These are phyloP conservation scores for Monosporascus sp. DNA, from an alignment of 2,329 filamentous ascomycete species.

Conservation along the genomic window DNA sequence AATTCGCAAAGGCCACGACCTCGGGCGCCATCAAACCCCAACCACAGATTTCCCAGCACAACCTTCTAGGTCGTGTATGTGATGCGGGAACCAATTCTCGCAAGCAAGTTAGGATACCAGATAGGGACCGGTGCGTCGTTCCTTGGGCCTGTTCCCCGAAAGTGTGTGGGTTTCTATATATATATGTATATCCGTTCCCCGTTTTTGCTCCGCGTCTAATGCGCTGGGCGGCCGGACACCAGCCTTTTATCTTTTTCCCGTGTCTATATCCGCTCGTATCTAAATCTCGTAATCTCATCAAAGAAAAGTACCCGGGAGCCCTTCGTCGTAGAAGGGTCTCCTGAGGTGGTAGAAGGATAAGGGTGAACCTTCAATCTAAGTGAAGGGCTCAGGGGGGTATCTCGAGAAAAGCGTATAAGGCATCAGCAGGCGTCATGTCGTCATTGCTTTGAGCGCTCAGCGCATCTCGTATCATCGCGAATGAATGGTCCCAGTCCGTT, in stretches of 20 bases:
- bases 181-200: background rate
- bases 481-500: constrained; percentile 3
- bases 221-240: background rate
- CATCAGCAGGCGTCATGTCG: constrained; percentile 10
- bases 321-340: background rate
- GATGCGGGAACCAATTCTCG: constrained; percentile 6
- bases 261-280: background rate
- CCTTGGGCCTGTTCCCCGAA: background rate
- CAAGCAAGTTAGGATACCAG: background rate
- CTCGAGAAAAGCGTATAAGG: constrained; percentile 14
- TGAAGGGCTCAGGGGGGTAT: constrained; percentile 13
- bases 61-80: constrained; percentile 13
- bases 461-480: constrained; percentile 13
- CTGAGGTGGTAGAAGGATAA: background rate
- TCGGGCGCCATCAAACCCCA: background rate
- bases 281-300: background rate
- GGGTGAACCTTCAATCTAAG: background rate
- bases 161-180: background rate
- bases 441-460: constrained; percentile 23
- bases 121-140: background rate
- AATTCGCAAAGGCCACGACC: background rate
- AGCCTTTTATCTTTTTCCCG: background rate
- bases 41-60: constrained; percentile 10
- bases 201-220: background rate
- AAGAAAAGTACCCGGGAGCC: background rate